phyloP scores from a whole-genome alignment of 1,139 yeast genomes.

The Yamadazyma oceani region DNA sequence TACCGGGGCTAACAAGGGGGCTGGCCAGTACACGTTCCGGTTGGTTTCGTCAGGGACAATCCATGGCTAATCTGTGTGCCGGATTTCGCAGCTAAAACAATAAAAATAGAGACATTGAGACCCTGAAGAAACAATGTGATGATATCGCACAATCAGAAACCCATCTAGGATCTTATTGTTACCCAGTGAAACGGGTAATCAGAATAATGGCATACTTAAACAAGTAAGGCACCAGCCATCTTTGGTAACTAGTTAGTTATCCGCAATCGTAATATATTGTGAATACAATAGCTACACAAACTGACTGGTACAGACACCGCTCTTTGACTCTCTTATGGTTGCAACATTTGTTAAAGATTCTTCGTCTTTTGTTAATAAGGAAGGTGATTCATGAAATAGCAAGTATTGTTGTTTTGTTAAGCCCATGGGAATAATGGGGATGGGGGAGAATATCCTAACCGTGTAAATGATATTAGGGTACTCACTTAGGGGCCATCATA shows the following conservation, averaged over 20 bases:
- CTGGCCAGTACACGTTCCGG: too few relatives aligned
- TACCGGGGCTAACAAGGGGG: too few relatives aligned
- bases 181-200: background rate
- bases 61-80: background rate
- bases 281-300: background rate
- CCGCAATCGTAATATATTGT: background rate
- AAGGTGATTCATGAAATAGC: too few relatives aligned
- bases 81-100: constrained; percentile 2
- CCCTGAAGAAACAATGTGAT: constrained; percentile 1
- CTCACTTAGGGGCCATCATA: too few relatives aligned
- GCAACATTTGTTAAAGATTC: background rate
- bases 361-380: background rate
- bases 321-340: background rate
- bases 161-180: background rate
- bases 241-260: constrained; percentile 1
- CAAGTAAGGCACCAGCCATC: background rate
- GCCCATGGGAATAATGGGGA: too few relatives aligned
- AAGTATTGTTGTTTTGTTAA: too few relatives aligned
- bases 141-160: background rate
- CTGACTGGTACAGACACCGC: too few relatives aligned
- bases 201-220: background rate
- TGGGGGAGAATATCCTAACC: too few relatives aligned
- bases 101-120: background rate
- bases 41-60: too few relatives aligned
- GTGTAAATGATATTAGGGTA: too few relatives aligned